Evolutionary conservation across 2,329 filamentous ascomycete genomes (phyloP), one percentile per base, ranked within the genome.

Genomic region (Alternaria alternata): DNA sequence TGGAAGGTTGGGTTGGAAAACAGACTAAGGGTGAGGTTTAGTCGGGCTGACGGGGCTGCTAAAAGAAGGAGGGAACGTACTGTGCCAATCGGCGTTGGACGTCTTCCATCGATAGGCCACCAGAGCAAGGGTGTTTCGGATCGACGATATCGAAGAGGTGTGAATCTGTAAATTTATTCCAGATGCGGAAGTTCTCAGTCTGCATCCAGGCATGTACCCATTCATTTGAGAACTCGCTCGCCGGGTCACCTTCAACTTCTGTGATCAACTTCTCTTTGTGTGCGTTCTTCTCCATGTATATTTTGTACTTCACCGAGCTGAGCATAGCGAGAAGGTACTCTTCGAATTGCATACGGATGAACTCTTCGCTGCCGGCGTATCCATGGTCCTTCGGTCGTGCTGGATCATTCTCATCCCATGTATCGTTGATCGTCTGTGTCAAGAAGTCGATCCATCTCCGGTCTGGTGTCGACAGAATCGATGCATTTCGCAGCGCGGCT

Each of bases 391-490:
- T 97, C n/a, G 95, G 95, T 48, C 92, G 86, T 63, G 88, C 88
- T 0, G 95, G 95, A 72, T 98, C 94, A 5, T 88, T 64, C 42
- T 97, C 93, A 75, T 99, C 95, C 95, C 95, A 99, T 0, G 95
- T 97, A 66, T 98, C 93, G 71, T 95, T 92, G 22, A 99, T 92
- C 39, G 93, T 91, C 71, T 97, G 92, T 0, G 93, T 96, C 54
- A 99, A 86, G 70, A 93, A 94, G 80, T 99, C 95, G 68, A 99
- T 97, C 94, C 95, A 99, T 58, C 95, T 87, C 60, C 95, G 87
- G 75, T 99, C 95, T 1, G 95, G 91, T 9, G 89, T 89, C 0
- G 95, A 95, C 3, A 99, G 87, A 1, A 87, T 80, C 5, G 98
- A 83, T 1, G 93, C 93, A 38, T 85, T 81, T 49, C 91, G 89